Base-by-base conservation (phyloP, 768 basidiomycete genomes). In the Tubosaeta brunneosetosa region DNA sequence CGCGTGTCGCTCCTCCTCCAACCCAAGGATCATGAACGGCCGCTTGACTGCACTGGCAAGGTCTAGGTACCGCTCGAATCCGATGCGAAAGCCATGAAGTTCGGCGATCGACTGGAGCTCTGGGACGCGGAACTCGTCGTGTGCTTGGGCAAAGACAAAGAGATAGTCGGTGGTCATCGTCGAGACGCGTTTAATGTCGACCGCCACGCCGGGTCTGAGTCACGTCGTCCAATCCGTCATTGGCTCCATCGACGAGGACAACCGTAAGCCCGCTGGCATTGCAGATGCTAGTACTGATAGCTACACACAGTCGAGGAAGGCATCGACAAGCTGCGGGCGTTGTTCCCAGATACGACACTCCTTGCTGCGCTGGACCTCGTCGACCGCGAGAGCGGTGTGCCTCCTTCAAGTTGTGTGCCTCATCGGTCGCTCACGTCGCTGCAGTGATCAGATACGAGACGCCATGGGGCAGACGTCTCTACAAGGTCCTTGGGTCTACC, bases 111-210 rank as follows among this genome's bases (percentile, higher is more conserved):
- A 94, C 29, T 71, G 67, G 0, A 97, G 78, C 65, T 94, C 91
- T 32, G 93, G 92, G 12, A 94, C 67, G 25, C 94, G 77, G 64
- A 95, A 95, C 33, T 90, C 85, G 33, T 79, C 74, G 65, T 95
- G 91, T 6, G 77, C 79, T 67, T 89, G 89, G 2, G 91, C 90
- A 69, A 93, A 90, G 41, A 86, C 77, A 48, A 94, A 70, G 50
- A 93, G 77, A 57, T 82, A 84, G 41, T 71, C 63, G 49, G 43
- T 49, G 27, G 51, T 22, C 26, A 17, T 40, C 33, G 45, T 31
- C 26, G 33, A 17, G 14, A 34, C 19, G 14, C 29, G 9, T 3
- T 41, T 59, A 44, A 67, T 67, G 63, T 55, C 61, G 25, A 53
- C 55, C 43, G 38, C 44, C 43, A 34, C 48, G 4, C 62, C 56